These are phyloP conservation scores for Solanum infundibuliforme DNA, from an alignment of 257 asterid genomes.

Conservation along the genomic window DNA sequence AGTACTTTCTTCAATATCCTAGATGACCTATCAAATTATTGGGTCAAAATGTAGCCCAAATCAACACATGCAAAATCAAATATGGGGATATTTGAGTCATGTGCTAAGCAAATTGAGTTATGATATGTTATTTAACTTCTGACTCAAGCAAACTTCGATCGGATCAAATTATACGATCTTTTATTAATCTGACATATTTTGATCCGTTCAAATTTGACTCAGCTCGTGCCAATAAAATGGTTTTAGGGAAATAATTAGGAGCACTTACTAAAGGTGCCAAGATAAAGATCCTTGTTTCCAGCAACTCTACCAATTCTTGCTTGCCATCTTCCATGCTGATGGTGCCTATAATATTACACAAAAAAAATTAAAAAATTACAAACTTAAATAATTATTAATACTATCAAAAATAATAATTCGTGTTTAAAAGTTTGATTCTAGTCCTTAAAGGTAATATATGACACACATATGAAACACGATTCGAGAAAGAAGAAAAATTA, in stretches of 20 bases:
- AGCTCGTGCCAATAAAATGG: fast-evolving
- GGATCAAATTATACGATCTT: neutral
- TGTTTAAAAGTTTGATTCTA: neutral
- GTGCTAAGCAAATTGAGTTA: neutral
- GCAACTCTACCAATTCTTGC: slow-evolving; percentile 96
- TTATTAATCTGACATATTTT: neutral
- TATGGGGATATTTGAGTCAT: neutral
- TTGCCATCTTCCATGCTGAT: slow-evolving; percentile 97
- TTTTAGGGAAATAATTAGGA: neutral
- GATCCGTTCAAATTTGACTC: neutral
- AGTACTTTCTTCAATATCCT: neutral
- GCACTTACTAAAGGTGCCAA: slow-evolving; percentile 80
- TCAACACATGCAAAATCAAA: neutral
- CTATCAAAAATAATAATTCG: neutral
- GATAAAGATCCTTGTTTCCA: slow-evolving; percentile 84
- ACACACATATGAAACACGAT: neutral
- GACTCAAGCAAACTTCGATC: neutral
- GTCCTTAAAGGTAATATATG: neutral
- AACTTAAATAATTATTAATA: neutral
- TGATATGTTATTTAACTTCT: neutral
- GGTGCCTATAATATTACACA: slow-evolving; percentile 37
- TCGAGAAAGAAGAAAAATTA: neutral
- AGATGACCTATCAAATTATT: neutral
- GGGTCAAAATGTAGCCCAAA: neutral
- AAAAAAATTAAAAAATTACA: neutral